These are phyloP conservation scores for Westerdykella sp. DNA, from an alignment of 2,329 filamentous ascomycete genomes.

Conservation along the genomic window DNA sequence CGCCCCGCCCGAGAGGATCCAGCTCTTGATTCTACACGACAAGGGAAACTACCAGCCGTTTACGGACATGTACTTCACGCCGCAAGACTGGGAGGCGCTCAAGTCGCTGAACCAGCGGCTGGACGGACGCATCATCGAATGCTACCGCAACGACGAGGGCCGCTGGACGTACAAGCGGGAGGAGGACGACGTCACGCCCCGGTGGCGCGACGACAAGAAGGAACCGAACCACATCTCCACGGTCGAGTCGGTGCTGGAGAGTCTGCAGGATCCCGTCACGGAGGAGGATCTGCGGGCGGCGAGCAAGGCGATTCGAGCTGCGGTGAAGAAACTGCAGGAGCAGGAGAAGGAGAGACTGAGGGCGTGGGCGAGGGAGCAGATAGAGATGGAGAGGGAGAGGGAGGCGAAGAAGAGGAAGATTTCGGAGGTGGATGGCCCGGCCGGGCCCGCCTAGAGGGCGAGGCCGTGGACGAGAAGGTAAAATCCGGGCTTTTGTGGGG, in stretches of 20 bases:
- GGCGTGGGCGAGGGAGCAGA: constrained; percentile 12
- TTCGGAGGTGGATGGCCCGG: constrained; percentile 13
- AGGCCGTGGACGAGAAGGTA: too few species aligned
- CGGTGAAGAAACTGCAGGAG: constrained; percentile 62
- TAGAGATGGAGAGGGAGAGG: constrained; percentile 6
- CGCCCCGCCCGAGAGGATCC: constrained; percentile 59
- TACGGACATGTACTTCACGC: constrained; percentile 59
- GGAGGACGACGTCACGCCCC: constrained; percentile 48
- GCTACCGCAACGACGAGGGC: constrained; percentile 66
- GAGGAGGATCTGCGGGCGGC: constrained; percentile 70
- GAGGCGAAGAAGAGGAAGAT: constrained; percentile 33
- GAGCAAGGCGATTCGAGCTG: constrained; percentile 65
- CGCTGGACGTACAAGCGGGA: constrained; percentile 68
- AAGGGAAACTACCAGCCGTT: constrained; percentile 61
- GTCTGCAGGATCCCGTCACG: constrained; percentile 78
- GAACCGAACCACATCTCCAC: constrained; percentile 85
- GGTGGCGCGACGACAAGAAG: constrained; percentile 86
- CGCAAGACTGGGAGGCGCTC: constrained; percentile 75
- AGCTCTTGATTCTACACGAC: constrained; percentile 65
- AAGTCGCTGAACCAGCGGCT: constrained; percentile 69
- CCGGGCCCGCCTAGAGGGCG: too few species aligned
- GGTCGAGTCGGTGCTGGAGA: constrained; percentile 79
- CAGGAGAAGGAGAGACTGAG: constrained; percentile 29
- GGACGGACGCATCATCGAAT: constrained; percentile 87
- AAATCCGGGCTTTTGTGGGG: too few species aligned